Conservation (phyloP, 192 early-diverging fungal genomes). For the Podila minutissima region DNA sequence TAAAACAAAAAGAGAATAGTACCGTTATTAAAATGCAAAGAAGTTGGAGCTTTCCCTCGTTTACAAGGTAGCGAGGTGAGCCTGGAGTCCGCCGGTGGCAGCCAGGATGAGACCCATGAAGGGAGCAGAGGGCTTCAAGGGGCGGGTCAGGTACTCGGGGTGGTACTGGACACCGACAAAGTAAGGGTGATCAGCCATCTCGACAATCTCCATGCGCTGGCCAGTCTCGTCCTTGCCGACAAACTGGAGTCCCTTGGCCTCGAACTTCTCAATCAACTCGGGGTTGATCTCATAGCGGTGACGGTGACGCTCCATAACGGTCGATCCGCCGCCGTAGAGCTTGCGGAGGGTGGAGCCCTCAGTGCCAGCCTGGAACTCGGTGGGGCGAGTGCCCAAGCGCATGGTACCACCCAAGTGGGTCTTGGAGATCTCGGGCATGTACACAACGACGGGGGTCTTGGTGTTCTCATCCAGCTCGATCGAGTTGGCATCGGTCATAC, state of each 20-base stretch:
- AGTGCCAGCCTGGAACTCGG: slow-evolving; percentile 77
- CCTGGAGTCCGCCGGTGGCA: slow-evolving; percentile 65
- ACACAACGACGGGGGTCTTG: slow-evolving; percentile 82
- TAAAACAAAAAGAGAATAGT: background rate
- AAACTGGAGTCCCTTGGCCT: slow-evolving; percentile 85
- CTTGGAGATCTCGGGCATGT: slow-evolving; percentile 97
- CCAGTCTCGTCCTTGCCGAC: slow-evolving; percentile 95
- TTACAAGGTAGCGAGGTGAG: slow-evolving; percentile 34
- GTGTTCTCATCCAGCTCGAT: slow-evolving; percentile 86
- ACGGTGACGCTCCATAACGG: slow-evolving; percentile 88
- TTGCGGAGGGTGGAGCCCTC: slow-evolving; percentile 74
- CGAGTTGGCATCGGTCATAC: slow-evolving; percentile 82
- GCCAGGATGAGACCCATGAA: slow-evolving; percentile 96
- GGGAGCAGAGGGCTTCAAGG: slow-evolving; percentile 88
- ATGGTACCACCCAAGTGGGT: slow-evolving; percentile 97
- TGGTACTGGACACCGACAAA: slow-evolving; percentile 97
- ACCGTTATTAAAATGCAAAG: background rate
- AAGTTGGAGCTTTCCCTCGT: background rate
- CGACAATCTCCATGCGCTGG: slow-evolving; percentile 98
- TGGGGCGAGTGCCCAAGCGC: slow-evolving; percentile 89
- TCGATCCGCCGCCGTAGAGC: slow-evolving; percentile 62
- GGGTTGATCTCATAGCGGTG: slow-evolving; percentile 99
- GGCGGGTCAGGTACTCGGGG: slow-evolving; percentile 97
- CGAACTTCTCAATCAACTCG: slow-evolving; percentile 75
- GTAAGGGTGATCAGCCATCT: slow-evolving; percentile 87